These are phyloP conservation scores for Apophysomyces sp. DNA, from an alignment of 371 early-diverging fungal genomes.

Conservation along the genomic window DNA sequence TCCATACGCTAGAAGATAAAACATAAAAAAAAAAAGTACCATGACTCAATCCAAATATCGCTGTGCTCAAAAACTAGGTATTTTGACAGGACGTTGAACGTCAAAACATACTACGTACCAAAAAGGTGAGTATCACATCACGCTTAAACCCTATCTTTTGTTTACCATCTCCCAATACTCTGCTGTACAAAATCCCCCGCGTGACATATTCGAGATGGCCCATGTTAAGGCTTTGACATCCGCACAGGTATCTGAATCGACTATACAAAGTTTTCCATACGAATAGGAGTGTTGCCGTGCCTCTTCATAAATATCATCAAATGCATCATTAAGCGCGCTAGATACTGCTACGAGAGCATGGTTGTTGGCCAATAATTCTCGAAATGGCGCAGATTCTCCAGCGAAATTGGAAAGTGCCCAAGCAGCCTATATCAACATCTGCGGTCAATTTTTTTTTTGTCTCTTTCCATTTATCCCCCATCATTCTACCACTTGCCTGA, in stretches of 20 bases:
- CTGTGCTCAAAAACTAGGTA: conserved; percentile 47
- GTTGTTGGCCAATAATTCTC: conserved; percentile 31
- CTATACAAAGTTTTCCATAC: conserved; percentile 4
- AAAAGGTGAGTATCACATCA: no score
- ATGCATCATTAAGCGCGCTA: conserved; percentile 3
- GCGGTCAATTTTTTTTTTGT: neutral
- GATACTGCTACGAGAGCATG: conserved; percentile 13
- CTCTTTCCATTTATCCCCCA: neutral
- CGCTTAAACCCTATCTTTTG: no score
- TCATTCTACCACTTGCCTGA: conserved; percentile 29
- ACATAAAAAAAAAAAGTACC: conserved; percentile 26
- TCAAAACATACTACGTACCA: conserved; percentile 47
- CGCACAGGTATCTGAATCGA: conserved; percentile 19
- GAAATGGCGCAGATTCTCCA: conserved; percentile 38
- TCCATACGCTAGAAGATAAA: no score
- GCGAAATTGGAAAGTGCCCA: conserved; percentile 56
- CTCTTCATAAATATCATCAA: conserved; percentile 6
- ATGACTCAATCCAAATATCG: conserved; percentile 50
- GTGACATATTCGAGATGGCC: conserved; percentile 46
- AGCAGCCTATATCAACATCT: conserved; percentile 18
- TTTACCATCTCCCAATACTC: conserved; percentile 32
- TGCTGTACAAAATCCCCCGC: conserved; percentile 44
- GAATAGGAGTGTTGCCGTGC: neutral
- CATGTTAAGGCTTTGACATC: conserved; percentile 42
- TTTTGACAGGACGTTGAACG: conserved; percentile 48